Evolutionary conservation across 164 flowering plant species (phyloP).

Genomic region (Annona squamosa): DNA sequence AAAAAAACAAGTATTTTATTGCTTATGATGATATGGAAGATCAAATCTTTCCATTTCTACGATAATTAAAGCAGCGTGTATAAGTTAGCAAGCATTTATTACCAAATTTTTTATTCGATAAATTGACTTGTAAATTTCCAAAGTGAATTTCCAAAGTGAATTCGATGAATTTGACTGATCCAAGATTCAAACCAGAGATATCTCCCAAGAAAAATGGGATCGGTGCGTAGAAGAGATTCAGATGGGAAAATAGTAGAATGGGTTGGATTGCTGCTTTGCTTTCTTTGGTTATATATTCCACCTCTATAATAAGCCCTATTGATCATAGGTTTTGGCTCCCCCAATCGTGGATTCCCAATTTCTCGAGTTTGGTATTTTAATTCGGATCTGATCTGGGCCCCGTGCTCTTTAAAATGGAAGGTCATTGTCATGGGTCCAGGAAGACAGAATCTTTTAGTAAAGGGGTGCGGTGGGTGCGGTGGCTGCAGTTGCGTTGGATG

Average conservation of each 20-base stretch:
- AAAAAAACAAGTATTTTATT: too few relatives aligned
- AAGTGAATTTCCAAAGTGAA: too few relatives aligned
- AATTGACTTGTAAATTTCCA: too few relatives aligned
- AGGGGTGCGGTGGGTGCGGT: conserved; percentile 9
- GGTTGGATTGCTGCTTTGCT: background rate
- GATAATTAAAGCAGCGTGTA: too few relatives aligned
- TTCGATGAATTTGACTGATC: too few relatives aligned
- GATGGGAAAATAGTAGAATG: background rate
- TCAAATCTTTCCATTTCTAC: too few relatives aligned
- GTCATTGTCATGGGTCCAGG: conserved; percentile 26
- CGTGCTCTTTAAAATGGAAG: background rate
- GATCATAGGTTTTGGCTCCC: background rate
- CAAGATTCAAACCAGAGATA: too few relatives aligned
- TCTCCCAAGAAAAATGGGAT: too few relatives aligned
- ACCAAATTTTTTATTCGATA: too few relatives aligned
- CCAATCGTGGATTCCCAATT: background rate
- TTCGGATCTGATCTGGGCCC: background rate
- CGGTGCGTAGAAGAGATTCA: too few relatives aligned
- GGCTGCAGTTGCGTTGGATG: background rate
- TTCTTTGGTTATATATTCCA: background rate
- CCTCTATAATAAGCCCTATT: background rate
- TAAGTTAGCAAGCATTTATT: too few relatives aligned
- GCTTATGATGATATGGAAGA: too few relatives aligned
- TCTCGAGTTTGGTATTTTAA: background rate
- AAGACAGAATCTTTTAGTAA: conserved; percentile 34